Percentiles rank a stretch among this genome's conserved stretches.
Evolutionary conservation across 129 eudicot genomes (phyloP).

Genomic region (Chrysanthemum lavandulifolium): DNA sequence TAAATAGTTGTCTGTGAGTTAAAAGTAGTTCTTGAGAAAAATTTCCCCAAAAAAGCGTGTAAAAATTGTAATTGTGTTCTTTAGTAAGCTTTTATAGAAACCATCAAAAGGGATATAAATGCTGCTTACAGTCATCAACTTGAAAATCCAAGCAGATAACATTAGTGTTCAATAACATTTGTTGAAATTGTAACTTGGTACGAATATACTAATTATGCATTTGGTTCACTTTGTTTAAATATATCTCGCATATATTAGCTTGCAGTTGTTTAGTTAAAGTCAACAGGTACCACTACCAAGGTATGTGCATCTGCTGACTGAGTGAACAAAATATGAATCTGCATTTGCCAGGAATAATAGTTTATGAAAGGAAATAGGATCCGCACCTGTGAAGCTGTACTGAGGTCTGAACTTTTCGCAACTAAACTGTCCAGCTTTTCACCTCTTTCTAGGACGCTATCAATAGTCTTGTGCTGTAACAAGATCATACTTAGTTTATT

Average conservation of each 20-base stretch:
- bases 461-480: conserved; percentile 90
- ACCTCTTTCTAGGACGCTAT: conserved; percentile 95
- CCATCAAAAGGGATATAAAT: too few species aligned
- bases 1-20: neutral
- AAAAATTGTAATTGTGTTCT: neutral
- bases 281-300: neutral
- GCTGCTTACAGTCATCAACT: too few species aligned
- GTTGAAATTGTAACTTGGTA: too few species aligned
- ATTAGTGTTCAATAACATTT: too few species aligned
- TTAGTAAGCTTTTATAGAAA: too few species aligned
- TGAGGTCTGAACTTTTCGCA: conserved; percentile 94
- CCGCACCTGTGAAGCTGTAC: conserved; percentile 95
- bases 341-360: neutral
- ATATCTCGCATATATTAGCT: too few species aligned
- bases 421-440: conserved; percentile 95
- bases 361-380: neutral
- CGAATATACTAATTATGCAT: too few species aligned
- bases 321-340: neutral
- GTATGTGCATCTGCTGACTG: neutral
- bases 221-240: neutral
- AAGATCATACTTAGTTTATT: conserved; percentile 5
- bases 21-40: neutral
- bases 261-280: neutral
- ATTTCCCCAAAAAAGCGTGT: neutral
- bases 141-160: too few species aligned